Evolutionary conservation across 2,329 filamentous ascomycete genomes (phyloP), one percentile per base, ranked within the genome.

Genomic region (Talaromyces albobiverticillius): DNA sequence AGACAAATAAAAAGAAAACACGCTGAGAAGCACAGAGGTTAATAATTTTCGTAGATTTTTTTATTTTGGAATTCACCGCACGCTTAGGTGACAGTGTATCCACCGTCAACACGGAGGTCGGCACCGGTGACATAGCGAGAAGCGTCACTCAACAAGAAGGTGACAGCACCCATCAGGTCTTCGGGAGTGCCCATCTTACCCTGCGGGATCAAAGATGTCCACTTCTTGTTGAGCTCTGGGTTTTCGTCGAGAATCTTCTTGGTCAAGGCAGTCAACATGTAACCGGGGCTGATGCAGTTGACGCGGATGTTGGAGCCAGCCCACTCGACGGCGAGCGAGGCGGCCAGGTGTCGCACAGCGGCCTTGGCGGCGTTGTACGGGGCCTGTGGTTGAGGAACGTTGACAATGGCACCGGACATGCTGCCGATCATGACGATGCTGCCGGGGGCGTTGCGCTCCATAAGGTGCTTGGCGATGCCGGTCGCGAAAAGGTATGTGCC

Each of bases 291-390:
- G 70, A 97, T 94, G 73, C 89, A 94, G 77, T 97, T 97, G 62
- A 97, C 93, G 32, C 93, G 84, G 67, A 97, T 96, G 61, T 87
- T 87, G 34, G 87, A 84, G 62, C 86, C 81, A 0, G 93, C 91
- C 93, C 94, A 97, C 73, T 97, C 94, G 48, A 96, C 92, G 32
- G 92, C 92, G 64, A 96, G 80, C 60, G 88, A 94, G 34, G 89
- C 83, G 11, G 90, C 91, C 57, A 97, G 75, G 73, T 97, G 93
- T 58, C 92, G 82, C 43, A 97, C 88, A 10, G 90, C 94, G 32
- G 94, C 93, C 76, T 97, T 97, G 58, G 91, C 85, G 4, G 88
- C 89, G 68, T 96, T 96, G 76, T 96, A 96, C 0, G 92, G 91
- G 43, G 83, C 90, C 70, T 97, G 93, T 0, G 90, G 91, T 72